Conservation (phyloP, 2,329 filamentous ascomycete species). For the Akanthomyces dipterigenus region DNA sequence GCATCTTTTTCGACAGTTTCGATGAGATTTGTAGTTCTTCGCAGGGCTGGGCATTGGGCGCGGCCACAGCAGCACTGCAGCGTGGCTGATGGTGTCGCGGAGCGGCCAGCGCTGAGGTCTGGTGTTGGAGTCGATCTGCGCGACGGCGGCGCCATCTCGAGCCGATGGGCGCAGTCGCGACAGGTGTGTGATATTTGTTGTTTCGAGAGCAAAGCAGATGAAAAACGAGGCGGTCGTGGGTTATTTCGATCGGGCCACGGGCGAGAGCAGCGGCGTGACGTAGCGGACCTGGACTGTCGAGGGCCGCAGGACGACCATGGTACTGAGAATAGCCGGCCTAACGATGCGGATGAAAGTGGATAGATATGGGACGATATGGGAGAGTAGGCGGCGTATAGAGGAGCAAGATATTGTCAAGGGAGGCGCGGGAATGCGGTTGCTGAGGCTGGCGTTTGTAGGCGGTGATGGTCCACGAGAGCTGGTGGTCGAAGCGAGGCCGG, state of each 20-base stretch:
- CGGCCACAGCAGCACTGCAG: conserved; percentile 80
- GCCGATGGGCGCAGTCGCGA: not conserved
- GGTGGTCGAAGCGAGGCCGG: not conserved
- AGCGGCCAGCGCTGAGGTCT: conserved; percentile 12
- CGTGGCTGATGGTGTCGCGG: conserved; percentile 20
- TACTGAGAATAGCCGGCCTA: not conserved
- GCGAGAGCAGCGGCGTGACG: conserved; percentile 4
- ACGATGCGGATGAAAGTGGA: not conserved
- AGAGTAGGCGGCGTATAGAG: not conserved
- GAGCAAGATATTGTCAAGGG: not conserved
- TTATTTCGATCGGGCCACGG: not conserved
- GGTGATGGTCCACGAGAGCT: not conserved
- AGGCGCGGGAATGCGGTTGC: not conserved
- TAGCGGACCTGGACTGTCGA: conserved; percentile 3
- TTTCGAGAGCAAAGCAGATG: not conserved
- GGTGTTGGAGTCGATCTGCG: conserved; percentile 12
- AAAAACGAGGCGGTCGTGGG: not conserved
- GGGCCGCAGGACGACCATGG: conserved; percentile 2
- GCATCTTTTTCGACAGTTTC: conserved; percentile 83
- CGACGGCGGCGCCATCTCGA: conserved; percentile 8
- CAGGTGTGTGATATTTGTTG: not conserved
- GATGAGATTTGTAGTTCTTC: conserved; percentile 71
- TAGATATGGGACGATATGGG: not conserved
- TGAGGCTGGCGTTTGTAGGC: not conserved
- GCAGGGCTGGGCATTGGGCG: conserved; percentile 69